Conservation (phyloP, 495 filamentous ascomycete species). For the Oidiodendron maius region DNA sequence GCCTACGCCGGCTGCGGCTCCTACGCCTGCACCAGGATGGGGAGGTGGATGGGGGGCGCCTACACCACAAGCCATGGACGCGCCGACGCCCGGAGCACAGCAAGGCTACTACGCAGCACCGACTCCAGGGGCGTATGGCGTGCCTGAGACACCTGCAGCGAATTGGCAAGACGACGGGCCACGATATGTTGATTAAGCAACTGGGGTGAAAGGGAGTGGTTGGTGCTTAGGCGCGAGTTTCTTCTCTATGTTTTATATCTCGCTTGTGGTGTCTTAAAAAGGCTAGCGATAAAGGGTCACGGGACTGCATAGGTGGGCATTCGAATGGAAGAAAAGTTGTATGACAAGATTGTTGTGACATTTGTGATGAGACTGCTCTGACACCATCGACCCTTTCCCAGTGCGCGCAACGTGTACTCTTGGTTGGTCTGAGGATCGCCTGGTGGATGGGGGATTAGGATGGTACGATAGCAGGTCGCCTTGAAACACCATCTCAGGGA, state of each 20-base stretch:
- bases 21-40: constrained; percentile 26
- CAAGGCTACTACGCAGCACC: constrained; percentile 62
- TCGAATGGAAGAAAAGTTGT: not conserved
- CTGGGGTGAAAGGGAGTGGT: not conserved
- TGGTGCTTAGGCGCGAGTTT: not conserved
- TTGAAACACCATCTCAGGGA: too few relatives aligned
- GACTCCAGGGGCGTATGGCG: constrained; percentile 69
- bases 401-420: too few relatives aligned
- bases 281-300: constrained; percentile 8
- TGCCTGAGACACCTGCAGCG: constrained; percentile 70
- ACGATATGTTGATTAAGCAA: constrained; percentile 43
- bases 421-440: too few relatives aligned
- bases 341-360: too few relatives aligned
- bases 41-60: constrained; percentile 46
- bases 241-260: constrained; percentile 10
- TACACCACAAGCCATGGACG: constrained; percentile 58
- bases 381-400: too few relatives aligned
- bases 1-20: constrained; percentile 32
- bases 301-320: not conserved
- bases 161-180: constrained; percentile 55
- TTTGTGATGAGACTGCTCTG: too few relatives aligned
- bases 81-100: constrained; percentile 45
- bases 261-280: too few relatives aligned
- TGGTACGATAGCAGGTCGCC: too few relatives aligned
- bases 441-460: too few relatives aligned